phyloP scores from a whole-genome alignment of 495 filamentous ascomycete species.

The Chaetomidium leptoderma region DNA sequence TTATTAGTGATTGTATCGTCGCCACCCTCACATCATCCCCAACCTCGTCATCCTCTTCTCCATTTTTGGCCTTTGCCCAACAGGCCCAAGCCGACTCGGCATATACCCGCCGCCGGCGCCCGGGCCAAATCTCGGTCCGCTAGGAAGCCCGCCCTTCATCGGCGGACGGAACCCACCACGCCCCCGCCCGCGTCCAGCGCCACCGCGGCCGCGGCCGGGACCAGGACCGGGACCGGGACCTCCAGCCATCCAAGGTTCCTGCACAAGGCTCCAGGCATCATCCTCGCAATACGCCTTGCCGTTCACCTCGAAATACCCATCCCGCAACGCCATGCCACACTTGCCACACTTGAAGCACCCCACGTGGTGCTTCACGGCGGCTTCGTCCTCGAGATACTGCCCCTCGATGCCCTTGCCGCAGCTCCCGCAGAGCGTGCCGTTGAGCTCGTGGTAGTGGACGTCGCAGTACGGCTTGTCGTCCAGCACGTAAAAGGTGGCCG shows the following conservation, averaged over 20 bases:
- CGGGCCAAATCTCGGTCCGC: slow-evolving; percentile 1
- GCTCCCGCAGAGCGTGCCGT: slow-evolving; percentile 73
- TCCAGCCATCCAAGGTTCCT: slow-evolving; percentile 24
- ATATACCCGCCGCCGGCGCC: neutral
- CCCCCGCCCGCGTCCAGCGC: slow-evolving; percentile 9
- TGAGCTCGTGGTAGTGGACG: slow-evolving; percentile 88
- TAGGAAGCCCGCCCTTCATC: slow-evolving; percentile 13
- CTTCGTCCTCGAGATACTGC: slow-evolving; percentile 84
- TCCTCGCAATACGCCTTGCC: slow-evolving; percentile 70
- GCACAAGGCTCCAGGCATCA: slow-evolving; percentile 64
- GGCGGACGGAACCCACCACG: neutral
- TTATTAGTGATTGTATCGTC: neutral
- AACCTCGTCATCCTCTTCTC: slow-evolving; percentile 80
- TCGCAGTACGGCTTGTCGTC: slow-evolving; percentile 85
- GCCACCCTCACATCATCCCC: slow-evolving; percentile 68
- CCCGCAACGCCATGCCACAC: slow-evolving; percentile 54
- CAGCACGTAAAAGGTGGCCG: slow-evolving; percentile 88
- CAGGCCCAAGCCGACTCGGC: slow-evolving; percentile 21
- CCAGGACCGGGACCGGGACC: slow-evolving; percentile 3
- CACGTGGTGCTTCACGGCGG: slow-evolving; percentile 76
- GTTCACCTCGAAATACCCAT: slow-evolving; percentile 59
- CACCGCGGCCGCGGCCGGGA: neutral
- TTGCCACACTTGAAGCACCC: slow-evolving; percentile 77
- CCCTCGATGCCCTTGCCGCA: slow-evolving; percentile 90
- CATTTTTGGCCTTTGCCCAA: slow-evolving; percentile 36